These are phyloP conservation scores for Beauveria brongniartii DNA, from an alignment of 2,329 filamentous ascomycete species.

Conservation along the genomic window DNA sequence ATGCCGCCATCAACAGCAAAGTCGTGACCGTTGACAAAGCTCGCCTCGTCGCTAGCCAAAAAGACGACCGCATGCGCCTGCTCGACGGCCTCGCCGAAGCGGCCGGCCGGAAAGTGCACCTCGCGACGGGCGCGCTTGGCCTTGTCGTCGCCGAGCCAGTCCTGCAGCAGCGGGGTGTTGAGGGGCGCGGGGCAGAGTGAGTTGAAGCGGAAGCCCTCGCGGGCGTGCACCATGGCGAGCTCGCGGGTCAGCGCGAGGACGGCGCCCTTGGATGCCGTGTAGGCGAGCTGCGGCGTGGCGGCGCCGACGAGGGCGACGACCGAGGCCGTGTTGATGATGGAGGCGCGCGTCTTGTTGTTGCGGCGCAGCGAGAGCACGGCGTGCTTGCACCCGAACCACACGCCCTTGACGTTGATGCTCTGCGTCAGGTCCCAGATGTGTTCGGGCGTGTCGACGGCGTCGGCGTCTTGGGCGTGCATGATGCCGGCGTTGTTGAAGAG, in stretches of 20 bases:
- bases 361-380: slow-evolving; percentile 74
- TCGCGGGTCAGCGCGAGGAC: slow-evolving; percentile 86
- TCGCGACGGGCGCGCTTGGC: slow-evolving; percentile 75
- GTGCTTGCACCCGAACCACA: slow-evolving; percentile 95
- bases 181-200: slow-evolving; percentile 81
- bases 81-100: slow-evolving; percentile 90
- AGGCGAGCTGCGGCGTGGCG: slow-evolving; percentile 82
- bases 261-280: slow-evolving; percentile 89
- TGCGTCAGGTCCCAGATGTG: slow-evolving; percentile 92
- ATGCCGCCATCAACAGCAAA: slow-evolving; percentile 95
- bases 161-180: slow-evolving; percentile 85
- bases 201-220: slow-evolving; percentile 86
- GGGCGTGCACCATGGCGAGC: slow-evolving; percentile 83
- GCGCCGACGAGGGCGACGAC: slow-evolving; percentile 82
- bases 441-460: slow-evolving; percentile 77
- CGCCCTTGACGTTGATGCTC: slow-evolving; percentile 92
- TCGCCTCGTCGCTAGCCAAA: slow-evolving; percentile 77
- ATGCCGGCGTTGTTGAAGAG: slow-evolving; percentile 98
- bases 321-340: slow-evolving; percentile 87
- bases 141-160: slow-evolving; percentile 84
- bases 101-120: slow-evolving; percentile 79
- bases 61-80: slow-evolving; percentile 86
- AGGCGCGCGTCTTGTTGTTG: slow-evolving; percentile 69
- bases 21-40: slow-evolving; percentile 84
- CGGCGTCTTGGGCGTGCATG: slow-evolving; percentile 79